Percentiles rank a stretch among this genome's conserved stretches.
Evolutionary conservation across 2,329 filamentous ascomycete species (phyloP).

Genomic region (Thielaviopsis ethacetica): DNA sequence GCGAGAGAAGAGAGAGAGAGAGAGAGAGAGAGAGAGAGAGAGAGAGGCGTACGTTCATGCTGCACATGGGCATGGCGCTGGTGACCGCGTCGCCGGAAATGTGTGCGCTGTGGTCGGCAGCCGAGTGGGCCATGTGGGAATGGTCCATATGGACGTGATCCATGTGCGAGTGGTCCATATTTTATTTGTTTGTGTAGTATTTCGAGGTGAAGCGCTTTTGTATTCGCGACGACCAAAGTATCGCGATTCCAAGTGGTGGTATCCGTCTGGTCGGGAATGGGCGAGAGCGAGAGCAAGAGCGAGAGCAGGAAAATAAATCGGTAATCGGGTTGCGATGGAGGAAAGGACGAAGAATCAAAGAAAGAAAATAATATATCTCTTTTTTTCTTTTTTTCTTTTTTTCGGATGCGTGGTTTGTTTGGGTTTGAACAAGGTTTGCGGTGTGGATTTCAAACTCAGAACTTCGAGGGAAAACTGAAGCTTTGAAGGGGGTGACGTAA

Average conservation of each 20-base stretch:
- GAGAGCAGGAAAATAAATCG: too few species aligned
- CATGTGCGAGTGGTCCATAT: constrained; percentile 12
- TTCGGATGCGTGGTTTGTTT: too few species aligned
- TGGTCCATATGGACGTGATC: constrained; percentile 22
- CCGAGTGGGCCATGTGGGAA: constrained; percentile 28
- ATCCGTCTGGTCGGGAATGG: not conserved
- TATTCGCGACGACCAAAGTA: too few species aligned
- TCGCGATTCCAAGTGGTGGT: not conserved
- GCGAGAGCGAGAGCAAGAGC: too few species aligned
- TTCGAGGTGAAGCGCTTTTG: too few species aligned
- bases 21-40: not conserved
- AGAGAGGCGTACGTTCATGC: constrained; percentile 60
- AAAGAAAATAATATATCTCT: too few species aligned
- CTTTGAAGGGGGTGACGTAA: not conserved
- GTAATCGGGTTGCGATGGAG: too few species aligned
- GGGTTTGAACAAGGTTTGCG: not conserved
- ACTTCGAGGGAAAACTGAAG: not conserved
- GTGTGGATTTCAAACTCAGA: too few species aligned
- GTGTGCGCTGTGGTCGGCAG: constrained; percentile 23
- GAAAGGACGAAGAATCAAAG: too few species aligned
- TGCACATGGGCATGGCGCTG: constrained; percentile 56
- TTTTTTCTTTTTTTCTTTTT: too few species aligned
- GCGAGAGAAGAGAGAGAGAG: not conserved
- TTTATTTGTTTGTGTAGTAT: too few species aligned
- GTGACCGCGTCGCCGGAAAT: constrained; percentile 33